phyloP scores from a whole-genome alignment of 345 rosid species.

The Camelina sativa region DNA sequence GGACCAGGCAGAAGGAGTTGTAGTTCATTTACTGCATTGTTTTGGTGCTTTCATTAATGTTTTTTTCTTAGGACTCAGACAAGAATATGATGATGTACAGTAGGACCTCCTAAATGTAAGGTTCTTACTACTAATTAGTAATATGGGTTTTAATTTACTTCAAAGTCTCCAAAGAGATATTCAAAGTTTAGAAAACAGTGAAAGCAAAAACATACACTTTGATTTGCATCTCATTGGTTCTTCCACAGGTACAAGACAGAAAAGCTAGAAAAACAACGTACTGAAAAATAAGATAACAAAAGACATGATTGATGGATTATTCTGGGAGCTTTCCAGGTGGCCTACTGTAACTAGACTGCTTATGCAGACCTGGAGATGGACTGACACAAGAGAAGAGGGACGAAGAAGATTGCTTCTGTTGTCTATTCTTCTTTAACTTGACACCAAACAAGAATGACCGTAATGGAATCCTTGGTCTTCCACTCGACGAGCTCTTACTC shows the following conservation, averaged over 20 bases:
- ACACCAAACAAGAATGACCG: constrained; percentile 91
- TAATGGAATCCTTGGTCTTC: constrained; percentile 64
- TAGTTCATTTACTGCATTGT: constrained; percentile 29
- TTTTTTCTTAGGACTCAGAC: constrained; percentile 34
- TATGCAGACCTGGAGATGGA: constrained; percentile 62
- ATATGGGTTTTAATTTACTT: constrained; percentile 29
- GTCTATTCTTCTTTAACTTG: constrained; percentile 64
- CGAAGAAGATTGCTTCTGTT: constrained; percentile 50
- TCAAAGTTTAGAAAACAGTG: constrained; percentile 15
- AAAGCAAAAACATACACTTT: constrained; percentile 21
- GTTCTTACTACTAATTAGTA: constrained; percentile 36
- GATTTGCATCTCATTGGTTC: constrained; percentile 17
- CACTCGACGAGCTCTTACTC: constrained; percentile 33
- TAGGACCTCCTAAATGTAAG: constrained; percentile 26
- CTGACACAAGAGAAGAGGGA: constrained; percentile 62
- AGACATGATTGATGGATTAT: constrained; percentile 18
- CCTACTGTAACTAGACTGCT: constrained; percentile 48
- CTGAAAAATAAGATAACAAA: constrained; percentile 14
- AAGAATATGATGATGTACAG: constrained; percentile 41
- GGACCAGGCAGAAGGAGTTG: constrained; percentile 31
- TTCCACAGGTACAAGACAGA: constrained; percentile 21
- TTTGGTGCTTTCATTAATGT: constrained; percentile 17
- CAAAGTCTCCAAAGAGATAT: neutral
- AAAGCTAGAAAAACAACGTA: constrained; percentile 10
- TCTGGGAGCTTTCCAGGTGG: constrained; percentile 38